phyloP scores from a whole-genome alignment of 1,139 yeast genomes.

The Blastobotrys ciferrii region DNA sequence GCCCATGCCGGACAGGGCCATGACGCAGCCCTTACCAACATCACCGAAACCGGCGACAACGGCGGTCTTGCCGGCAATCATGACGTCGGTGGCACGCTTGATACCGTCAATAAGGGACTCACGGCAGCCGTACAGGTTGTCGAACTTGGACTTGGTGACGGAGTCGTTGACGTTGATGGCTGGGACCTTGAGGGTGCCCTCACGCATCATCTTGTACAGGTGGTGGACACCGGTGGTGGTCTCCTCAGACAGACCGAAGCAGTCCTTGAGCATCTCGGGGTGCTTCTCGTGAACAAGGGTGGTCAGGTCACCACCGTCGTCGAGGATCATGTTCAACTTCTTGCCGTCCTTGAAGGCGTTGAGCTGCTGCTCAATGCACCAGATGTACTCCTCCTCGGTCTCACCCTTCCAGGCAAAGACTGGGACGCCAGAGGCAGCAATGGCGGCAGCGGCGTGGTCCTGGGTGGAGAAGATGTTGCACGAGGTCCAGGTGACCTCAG shows the following conservation, averaged over 20 bases:
- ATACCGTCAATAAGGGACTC: slow-evolving; percentile 98
- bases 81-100: slow-evolving; percentile 99
- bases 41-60: slow-evolving; percentile 99
- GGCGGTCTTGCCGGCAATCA: slow-evolving; percentile 99
- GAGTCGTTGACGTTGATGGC: slow-evolving; percentile 99
- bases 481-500: slow-evolving; percentile 99
- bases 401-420: slow-evolving; percentile 99
- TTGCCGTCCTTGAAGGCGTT: slow-evolving; percentile 96
- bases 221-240: slow-evolving; percentile 99
- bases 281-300: slow-evolving; percentile 94
- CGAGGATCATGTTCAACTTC: slow-evolving; percentile 95
- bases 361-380: slow-evolving; percentile 99
- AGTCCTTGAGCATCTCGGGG: slow-evolving; percentile 95
- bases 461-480: slow-evolving; percentile 99
- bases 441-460: slow-evolving; percentile 99
- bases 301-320: slow-evolving; percentile 99
- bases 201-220: slow-evolving; percentile 94
- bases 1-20: slow-evolving; percentile 99
- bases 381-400: slow-evolving; percentile 98
- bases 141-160: slow-evolving; percentile 98
- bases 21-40: slow-evolving; percentile 99
- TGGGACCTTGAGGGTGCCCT: slow-evolving; percentile 91
- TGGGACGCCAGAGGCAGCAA: slow-evolving; percentile 99
- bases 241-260: slow-evolving; percentile 98
- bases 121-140: slow-evolving; percentile 99